Evolutionary conservation across 495 filamentous ascomycete genomes (phyloP).

Genomic region (Neurospora sp.): DNA sequence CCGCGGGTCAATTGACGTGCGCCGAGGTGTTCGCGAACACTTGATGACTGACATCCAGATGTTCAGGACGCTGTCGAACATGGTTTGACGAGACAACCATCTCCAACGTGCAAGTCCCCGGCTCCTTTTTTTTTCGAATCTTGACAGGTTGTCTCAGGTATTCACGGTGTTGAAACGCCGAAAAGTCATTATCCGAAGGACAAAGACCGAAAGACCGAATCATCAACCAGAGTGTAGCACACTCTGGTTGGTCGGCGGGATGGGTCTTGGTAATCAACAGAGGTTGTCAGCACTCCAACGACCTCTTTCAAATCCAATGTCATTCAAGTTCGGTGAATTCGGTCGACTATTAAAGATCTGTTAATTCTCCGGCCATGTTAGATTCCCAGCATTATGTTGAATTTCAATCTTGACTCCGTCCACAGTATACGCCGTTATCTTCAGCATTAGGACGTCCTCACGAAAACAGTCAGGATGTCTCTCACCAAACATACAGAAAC

Average conservation of each 20-base stretch:
- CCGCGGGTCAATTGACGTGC: not conserved
- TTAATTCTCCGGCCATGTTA: not conserved
- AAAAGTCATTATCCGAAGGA: not conserved
- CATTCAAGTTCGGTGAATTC: not conserved
- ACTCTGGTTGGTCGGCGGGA: not conserved
- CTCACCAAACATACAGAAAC: not conserved
- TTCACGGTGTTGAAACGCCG: not conserved
- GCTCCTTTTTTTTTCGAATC: not conserved
- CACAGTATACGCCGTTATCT: not conserved
- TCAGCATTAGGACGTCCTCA: not conserved
- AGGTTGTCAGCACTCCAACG: not conserved
- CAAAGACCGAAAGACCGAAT: not conserved
- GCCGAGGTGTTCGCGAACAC: not conserved
- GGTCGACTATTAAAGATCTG: not conserved
- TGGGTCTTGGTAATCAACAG: not conserved
- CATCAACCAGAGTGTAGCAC: not conserved
- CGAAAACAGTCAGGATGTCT: not conserved
- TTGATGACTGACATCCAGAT: not conserved
- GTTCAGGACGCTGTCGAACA: not conserved
- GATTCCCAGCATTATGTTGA: not conserved
- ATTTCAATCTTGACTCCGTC: too few relatives aligned
- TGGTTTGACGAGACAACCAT: not conserved
- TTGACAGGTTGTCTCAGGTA: not conserved
- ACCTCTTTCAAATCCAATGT: not conserved
- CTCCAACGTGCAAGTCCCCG: not conserved